Base-by-base conservation (phyloP, 208 protist genomes). In the Trypanosoma platydactyli region DNA sequence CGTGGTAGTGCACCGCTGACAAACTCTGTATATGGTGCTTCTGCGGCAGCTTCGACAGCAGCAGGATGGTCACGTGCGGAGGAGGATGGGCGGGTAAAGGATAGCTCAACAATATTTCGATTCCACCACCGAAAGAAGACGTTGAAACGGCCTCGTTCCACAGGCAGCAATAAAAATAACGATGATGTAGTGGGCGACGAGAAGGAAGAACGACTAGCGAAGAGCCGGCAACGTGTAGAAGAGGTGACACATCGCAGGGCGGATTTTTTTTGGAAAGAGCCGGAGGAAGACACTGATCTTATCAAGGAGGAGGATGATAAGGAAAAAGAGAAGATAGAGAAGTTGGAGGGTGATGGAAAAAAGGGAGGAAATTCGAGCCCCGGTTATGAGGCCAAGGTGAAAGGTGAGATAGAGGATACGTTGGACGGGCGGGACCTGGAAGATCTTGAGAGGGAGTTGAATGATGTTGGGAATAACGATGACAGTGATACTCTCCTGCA, bases 71-170 rank as follows among this genome's bases (percentile, higher is more conserved):
- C 65, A 20, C 57, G 73, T n/a, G 67, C 74, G 49, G 80, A 86
- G 48, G 83, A 84, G 53, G 77, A 88, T 45, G 75, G 66, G 58
- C 42, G 69, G 42, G 33, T 70, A 16, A 70, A 88, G 65, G 87
- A 92, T 76, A 83, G 68, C 63, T 88, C 82, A 13, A 84, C 87
- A 27, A 93, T 95, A 48, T 95, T 95, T 63, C 81, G 75, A 7
- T 95, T 93, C 65, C 51, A 81, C 51, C 78, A 77, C 40, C 54
- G 53, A 16, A 76, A 77, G 12, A 53, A 64, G 16, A 63, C 35
- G 29, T 24, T 45, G 27, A 63, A 52, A 51, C 38, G 55, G 6
- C 3, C 30, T 22, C 52, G 53, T 20, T n/a, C 20, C 7, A 63
- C 3, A 27, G 35, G 54, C 1, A n/a, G 0, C 22, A 46, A 30